A percentile compares a stretch with the other conserved stretches of the same genome.
phyloP scores from a whole-genome alignment of 2,329 filamentous ascomycete genomes.

The Coleophoma eucalyptorum region DNA sequence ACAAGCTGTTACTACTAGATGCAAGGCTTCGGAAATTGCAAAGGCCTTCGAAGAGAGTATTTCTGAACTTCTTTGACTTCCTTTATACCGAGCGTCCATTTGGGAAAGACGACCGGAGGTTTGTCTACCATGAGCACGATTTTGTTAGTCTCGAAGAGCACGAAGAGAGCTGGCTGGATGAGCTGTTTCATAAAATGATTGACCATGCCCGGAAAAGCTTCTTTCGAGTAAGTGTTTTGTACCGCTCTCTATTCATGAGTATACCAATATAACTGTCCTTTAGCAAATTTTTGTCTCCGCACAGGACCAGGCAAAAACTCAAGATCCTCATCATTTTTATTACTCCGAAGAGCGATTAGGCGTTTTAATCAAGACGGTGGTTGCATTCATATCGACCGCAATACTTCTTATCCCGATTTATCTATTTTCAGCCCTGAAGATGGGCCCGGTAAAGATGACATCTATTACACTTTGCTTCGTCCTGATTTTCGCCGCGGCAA shows the following conservation, averaged over 20 bases:
- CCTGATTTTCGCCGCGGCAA: constrained; percentile 7
- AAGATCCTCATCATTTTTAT: constrained; percentile 3
- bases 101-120: neutral
- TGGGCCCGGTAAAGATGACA: constrained; percentile 1
- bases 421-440: constrained; percentile 3
- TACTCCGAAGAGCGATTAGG: constrained; percentile 4
- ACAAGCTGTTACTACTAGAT: constrained; percentile 1
- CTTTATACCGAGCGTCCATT: constrained; percentile 3
- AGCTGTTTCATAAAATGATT: constrained; percentile 2
- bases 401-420: constrained; percentile 19
- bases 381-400: constrained; percentile 11
- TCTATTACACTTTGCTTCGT: constrained; percentile 16
- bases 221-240: neutral
- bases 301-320: constrained; percentile 2
- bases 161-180: constrained; percentile 7
- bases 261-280: neutral
- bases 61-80: constrained; percentile 6
- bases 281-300: constrained; percentile 3
- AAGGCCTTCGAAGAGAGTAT: constrained; percentile 2
- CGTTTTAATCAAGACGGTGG: constrained; percentile 9
- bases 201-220: neutral
- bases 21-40: neutral
- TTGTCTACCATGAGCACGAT: constrained; percentile 8
- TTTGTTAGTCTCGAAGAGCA: constrained; percentile 4
- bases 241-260: neutral